These are phyloP conservation scores for Tylopilus cervinicoccineus DNA, from an alignment of 768 basidiomycete genomes.

Conservation along the genomic window DNA sequence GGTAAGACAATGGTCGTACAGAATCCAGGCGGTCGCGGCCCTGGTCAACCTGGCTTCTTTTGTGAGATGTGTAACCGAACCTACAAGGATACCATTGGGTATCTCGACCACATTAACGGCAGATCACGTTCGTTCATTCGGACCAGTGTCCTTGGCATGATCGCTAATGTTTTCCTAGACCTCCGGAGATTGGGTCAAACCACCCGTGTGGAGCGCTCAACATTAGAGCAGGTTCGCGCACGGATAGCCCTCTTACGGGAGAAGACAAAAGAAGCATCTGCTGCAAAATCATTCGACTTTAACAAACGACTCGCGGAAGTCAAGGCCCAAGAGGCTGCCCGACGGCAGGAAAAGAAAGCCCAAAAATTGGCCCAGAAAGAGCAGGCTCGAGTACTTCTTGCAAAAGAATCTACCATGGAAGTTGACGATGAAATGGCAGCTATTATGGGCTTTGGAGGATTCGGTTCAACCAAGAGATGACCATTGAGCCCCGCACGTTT, in stretches of 20 bases:
- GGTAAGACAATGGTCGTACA: constrained; percentile 94
- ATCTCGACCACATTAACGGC: constrained; percentile 94
- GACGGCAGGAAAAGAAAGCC: constrained; percentile 71
- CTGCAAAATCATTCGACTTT: constrained; percentile 93
- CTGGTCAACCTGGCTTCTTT: constrained; percentile 91
- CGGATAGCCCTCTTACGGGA: constrained; percentile 86
- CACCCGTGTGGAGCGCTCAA: constrained; percentile 86
- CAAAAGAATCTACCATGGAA: constrained; percentile 44
- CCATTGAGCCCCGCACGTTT: background rate
- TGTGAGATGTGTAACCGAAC: constrained; percentile 90
- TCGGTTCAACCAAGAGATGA: constrained; percentile 83
- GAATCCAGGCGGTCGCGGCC: constrained; percentile 73
- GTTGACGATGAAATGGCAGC: constrained; percentile 65
- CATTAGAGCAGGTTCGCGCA: constrained; percentile 87
- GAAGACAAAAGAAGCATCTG: constrained; percentile 77
- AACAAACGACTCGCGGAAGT: constrained; percentile 83
- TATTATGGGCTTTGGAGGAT: constrained; percentile 92
- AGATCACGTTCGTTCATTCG: constrained; percentile 68
- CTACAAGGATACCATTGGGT: constrained; percentile 91
- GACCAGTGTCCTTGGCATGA: background rate
- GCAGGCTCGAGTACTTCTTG: constrained; percentile 61
- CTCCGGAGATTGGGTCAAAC: constrained; percentile 93
- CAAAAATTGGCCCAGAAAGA: constrained; percentile 78
- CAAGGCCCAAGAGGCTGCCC: constrained; percentile 61
- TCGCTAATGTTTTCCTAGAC: constrained; percentile 48